Evolutionary conservation across 352 stramenopile species (phyloP).

Genomic region (Phytopythium montanum): DNA sequence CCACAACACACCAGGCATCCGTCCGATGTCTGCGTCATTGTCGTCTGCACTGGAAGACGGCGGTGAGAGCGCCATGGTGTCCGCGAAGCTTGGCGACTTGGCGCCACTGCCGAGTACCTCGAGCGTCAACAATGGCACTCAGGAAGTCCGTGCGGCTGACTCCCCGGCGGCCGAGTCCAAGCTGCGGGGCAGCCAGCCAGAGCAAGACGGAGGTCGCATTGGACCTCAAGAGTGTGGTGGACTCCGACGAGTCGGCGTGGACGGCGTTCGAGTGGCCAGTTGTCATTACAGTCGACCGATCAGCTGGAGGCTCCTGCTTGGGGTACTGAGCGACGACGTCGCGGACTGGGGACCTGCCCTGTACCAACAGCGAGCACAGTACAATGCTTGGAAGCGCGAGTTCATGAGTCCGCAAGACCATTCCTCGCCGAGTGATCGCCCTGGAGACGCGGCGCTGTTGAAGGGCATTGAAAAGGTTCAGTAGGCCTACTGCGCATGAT

Average conservation of each 20-base stretch:
- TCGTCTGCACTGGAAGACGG: neutral
- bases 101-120: neutral
- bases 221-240: neutral
- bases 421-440: neutral
- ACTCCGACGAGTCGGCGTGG: neutral
- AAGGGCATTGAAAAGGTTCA: conserved; percentile 62
- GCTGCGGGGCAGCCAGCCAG: neutral
- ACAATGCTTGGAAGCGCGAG: conserved; percentile 30
- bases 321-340: conserved; percentile 19
- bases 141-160: neutral
- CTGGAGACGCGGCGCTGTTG: conserved; percentile 34
- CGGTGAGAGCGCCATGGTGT: neutral
- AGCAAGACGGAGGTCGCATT: neutral
- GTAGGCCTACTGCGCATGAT: neutral
- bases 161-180: neutral
- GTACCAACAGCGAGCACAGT: conserved; percentile 16
- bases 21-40: neutral
- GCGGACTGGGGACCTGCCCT: conserved; percentile 19
- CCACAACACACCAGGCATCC: neutral
- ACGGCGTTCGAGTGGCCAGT: neutral
- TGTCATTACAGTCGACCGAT: conserved; percentile 12
- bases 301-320: conserved; percentile 40
- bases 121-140: neutral
- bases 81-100: neutral
- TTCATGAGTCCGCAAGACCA: neutral